Evolutionary conservation across 2,329 filamentous ascomycete genomes (phyloP), one percentile per base, ranked within the genome.

Genomic region (Byssochlamys sp.): DNA sequence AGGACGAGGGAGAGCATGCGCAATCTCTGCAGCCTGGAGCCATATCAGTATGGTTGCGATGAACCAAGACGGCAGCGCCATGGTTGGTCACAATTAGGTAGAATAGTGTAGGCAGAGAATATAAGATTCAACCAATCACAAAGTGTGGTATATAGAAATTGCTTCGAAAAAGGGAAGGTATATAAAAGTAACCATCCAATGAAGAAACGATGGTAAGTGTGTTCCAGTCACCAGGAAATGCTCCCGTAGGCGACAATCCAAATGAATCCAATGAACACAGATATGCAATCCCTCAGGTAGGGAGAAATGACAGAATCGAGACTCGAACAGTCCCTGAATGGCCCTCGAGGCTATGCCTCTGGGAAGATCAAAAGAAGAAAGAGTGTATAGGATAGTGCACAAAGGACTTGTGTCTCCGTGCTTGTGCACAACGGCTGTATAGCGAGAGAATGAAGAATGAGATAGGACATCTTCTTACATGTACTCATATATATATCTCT

Each of bases 1-100:
- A 27, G 56, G 55, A 53, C 55, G 61, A 0, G 71, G 71, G 29
- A 66, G 60, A 56, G 63, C 63, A 48, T 63, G 54, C 28, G 64
- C 67, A 57, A 60, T 62, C 50, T 68, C 67, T 66, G 67, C 59
- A 28, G 65, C 62, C 39, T 73, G 61, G 56, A 71, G 61, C 67
- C 70, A 71, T 58, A 65, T 74, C 64, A 74, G 72, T 65, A 73
- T 61, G 45, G 63, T 59, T 57, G 63, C 57, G n/a, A 61, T 58
- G 55, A 63, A 63, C 68, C 63, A 69, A 59, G 57, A 61, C 28
- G 58, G 58, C 55, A 58, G 31, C 12, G 58, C 59, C 68, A 70
- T 70, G 49, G 31, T 39, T 55, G 54, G 25, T 19, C 27, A 45
- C 14, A 45, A 45, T 45, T n/a, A 45, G 39, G n/a, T 14, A 24